A percentile compares a stretch with the other conserved stretches of the same genome.
phyloP scores from a whole-genome alignment of 73 alveolate genomes.

The Uronychia setigera region DNA sequence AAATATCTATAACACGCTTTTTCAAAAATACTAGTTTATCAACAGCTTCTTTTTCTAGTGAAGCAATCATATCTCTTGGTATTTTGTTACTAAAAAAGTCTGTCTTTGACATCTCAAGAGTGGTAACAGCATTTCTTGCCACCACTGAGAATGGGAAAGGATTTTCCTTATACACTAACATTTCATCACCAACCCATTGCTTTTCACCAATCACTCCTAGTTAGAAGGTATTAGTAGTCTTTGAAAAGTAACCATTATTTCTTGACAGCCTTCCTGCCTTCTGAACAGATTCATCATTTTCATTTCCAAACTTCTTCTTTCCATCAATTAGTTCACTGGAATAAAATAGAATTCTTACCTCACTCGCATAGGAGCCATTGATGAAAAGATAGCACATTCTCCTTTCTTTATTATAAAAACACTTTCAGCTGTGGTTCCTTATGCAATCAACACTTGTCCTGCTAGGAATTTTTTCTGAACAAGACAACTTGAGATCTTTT shows the following conservation, averaged over 20 bases:
- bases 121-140: slow-evolving; percentile 31
- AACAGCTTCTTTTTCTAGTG: slow-evolving; percentile 31
- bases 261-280: slow-evolving; percentile 19
- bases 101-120: slow-evolving; percentile 31
- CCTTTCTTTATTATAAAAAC: slow-evolving; percentile 51
- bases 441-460: slow-evolving; percentile 27
- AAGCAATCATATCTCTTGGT: slow-evolving; percentile 26
- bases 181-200: slow-evolving; percentile 66
- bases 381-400: slow-evolving; percentile 36
- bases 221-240: slow-evolving; percentile 47
- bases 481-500: slow-evolving; percentile 28
- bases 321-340: background rate
- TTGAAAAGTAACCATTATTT: slow-evolving; percentile 53
- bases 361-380: slow-evolving; percentile 30
- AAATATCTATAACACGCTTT: slow-evolving; percentile 46
- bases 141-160: slow-evolving; percentile 55
- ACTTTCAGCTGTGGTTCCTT: slow-evolving; percentile 32
- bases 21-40: slow-evolving; percentile 40
- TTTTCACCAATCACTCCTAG: slow-evolving; percentile 54
- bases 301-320: background rate
- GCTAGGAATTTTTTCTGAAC: slow-evolving; percentile 20
- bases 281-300: background rate
- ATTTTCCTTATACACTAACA: slow-evolving; percentile 29
- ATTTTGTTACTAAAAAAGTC: slow-evolving; percentile 34
- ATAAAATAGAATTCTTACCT: background rate